These are phyloP conservation scores for Sporopachydermia quercuum DNA, from an alignment of 805 yeast genomes.

Conservation along the genomic window DNA sequence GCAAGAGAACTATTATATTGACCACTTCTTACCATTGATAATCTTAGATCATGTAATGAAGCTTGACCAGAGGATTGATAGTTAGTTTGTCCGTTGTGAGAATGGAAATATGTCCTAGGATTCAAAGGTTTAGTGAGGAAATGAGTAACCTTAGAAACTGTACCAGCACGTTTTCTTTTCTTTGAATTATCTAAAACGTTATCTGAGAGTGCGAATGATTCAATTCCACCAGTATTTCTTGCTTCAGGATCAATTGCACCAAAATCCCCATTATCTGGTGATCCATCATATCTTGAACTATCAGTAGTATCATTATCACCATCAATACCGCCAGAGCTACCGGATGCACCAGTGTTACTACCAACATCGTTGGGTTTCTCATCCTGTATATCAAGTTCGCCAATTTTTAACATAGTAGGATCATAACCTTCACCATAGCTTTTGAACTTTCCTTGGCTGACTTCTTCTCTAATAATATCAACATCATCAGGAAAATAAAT, in stretches of 20 bases:
- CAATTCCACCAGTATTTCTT: not conserved
- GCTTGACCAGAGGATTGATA: not conserved
- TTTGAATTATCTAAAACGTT: too few relatives aligned
- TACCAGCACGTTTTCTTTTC: too few relatives aligned
- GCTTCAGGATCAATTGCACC: not conserved
- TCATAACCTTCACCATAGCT: constrained; percentile 35
- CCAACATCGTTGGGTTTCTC: not conserved
- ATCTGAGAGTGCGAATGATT: too few relatives aligned
- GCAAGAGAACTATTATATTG: not conserved
- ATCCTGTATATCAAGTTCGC: too few relatives aligned
- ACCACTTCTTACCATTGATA: not conserved
- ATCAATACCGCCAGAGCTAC: not conserved
- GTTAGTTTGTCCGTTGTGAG: too few relatives aligned
- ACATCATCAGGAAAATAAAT: constrained; percentile 49
- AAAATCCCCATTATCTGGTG: too few relatives aligned
- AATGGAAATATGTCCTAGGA: too few relatives aligned
- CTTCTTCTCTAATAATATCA: constrained; percentile 56
- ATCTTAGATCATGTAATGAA: not conserved
- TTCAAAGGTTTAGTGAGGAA: not conserved
- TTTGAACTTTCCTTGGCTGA: constrained; percentile 35
- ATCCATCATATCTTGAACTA: too few relatives aligned
- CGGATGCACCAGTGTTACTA: not conserved
- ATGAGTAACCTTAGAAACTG: not conserved
- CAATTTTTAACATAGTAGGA: constrained; percentile 23
- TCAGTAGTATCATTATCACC: not conserved